Conservation (phyloP, 495 filamentous ascomycete species). For the Aeminium ludgeri region DNA sequence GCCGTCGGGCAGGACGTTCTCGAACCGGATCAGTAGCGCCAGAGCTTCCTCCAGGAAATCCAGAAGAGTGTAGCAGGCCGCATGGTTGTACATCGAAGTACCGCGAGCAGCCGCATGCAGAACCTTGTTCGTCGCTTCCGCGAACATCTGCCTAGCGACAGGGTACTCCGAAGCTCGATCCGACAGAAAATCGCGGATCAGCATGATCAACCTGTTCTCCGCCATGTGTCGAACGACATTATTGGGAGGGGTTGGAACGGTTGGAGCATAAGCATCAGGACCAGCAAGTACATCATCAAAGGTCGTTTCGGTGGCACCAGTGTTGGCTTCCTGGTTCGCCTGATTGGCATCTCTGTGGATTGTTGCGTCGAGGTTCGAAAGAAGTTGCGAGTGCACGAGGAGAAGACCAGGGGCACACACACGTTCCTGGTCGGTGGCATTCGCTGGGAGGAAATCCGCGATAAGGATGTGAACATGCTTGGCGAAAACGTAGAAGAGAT, state of each 20-base stretch:
- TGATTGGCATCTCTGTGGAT: slow-evolving; percentile 51
- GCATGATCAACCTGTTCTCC: slow-evolving; percentile 76
- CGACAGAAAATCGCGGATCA: slow-evolving; percentile 71
- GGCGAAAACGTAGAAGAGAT: slow-evolving; percentile 85
- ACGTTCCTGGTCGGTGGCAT: slow-evolving; percentile 45
- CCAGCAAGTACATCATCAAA: slow-evolving; percentile 67
- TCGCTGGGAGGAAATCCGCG: slow-evolving; percentile 58
- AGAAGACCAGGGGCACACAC: slow-evolving; percentile 61
- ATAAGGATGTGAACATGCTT: slow-evolving; percentile 78
- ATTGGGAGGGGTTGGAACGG: slow-evolving; percentile 44
- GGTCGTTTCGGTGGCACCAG: slow-evolving; percentile 37
- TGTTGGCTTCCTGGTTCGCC: slow-evolving; percentile 22
- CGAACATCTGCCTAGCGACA: slow-evolving; percentile 51
- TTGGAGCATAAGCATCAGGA: slow-evolving; percentile 42
- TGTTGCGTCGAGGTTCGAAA: slow-evolving; percentile 67
- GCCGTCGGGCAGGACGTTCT: slow-evolving; percentile 28
- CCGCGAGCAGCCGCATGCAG: slow-evolving; percentile 56
- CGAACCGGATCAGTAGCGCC: slow-evolving; percentile 41
- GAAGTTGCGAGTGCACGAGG: slow-evolving; percentile 69
- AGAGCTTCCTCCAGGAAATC: slow-evolving; percentile 79
- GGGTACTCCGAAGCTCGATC: slow-evolving; percentile 36
- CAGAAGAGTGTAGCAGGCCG: slow-evolving; percentile 79
- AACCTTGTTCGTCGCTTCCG: slow-evolving; percentile 56
- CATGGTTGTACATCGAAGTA: slow-evolving; percentile 71
- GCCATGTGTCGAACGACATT: slow-evolving; percentile 73